Evolutionary conservation across 2,329 filamentous ascomycete species (phyloP).

Genomic region (Pestalotiopsis sp.): DNA sequence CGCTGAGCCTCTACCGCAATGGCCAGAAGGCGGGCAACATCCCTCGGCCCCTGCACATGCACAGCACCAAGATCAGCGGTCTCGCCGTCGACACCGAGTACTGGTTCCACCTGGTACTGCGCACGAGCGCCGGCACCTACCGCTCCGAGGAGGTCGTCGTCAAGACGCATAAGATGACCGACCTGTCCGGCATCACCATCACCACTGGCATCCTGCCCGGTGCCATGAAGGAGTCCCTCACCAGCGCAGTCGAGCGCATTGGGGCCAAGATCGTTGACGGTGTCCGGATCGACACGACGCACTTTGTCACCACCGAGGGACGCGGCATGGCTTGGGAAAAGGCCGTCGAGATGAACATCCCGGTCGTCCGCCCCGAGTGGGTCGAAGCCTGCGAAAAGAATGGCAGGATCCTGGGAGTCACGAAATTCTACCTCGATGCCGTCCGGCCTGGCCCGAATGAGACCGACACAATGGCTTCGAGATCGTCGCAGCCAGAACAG

Average conservation of each 20-base stretch:
- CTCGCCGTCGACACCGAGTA: constrained; percentile 97
- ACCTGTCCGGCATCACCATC: constrained; percentile 91
- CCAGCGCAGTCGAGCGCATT: constrained; percentile 78
- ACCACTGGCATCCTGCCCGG: constrained; percentile 84
- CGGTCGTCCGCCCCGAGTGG: constrained; percentile 96
- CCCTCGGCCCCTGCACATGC: constrained; percentile 80
- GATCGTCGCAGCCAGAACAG: constrained; percentile 19
- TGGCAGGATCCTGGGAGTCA: constrained; percentile 88
- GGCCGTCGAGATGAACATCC: constrained; percentile 96
- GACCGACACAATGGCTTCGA: constrained; percentile 28
- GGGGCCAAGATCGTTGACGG: constrained; percentile 88
- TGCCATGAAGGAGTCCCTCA: constrained; percentile 70
- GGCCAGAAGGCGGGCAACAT: constrained; percentile 96
- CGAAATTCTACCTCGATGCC: constrained; percentile 94
- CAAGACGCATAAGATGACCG: constrained; percentile 97
- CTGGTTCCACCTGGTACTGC: constrained; percentile 84
- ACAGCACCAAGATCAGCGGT: constrained; percentile 95
- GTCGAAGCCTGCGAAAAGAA: constrained; percentile 93
- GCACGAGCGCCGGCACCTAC: constrained; percentile 87
- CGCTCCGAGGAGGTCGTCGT: constrained; percentile 81
- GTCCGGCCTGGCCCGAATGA: constrained; percentile 45
- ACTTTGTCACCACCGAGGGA: constrained; percentile 96
- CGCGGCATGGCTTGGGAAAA: constrained; percentile 91
- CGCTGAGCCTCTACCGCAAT: constrained; percentile 90
- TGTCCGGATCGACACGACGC: constrained; percentile 95